A percentile compares a stretch with the other conserved stretches of the same genome.
Conservation (phyloP, 2,329 filamentous ascomycete genomes). For the Diatrype stigma region DNA sequence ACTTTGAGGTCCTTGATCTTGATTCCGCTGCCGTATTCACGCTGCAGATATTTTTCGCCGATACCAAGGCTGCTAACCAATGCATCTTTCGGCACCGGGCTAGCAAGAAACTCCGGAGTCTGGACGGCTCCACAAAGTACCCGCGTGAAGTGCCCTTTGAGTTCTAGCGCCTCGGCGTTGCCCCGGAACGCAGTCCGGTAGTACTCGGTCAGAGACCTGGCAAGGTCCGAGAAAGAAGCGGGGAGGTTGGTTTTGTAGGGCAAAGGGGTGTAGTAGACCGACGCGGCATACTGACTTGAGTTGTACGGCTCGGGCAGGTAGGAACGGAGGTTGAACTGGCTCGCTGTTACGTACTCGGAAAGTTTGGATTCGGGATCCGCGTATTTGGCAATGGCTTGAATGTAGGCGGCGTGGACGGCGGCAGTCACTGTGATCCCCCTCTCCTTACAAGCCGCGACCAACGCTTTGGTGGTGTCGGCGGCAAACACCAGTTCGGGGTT, state of each 20-base stretch:
- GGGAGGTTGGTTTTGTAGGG: conserved; percentile 12
- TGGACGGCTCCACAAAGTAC: conserved; percentile 13
- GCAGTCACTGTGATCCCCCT: too few species aligned
- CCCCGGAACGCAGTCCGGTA: too few species aligned
- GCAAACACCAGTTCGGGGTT: too few species aligned
- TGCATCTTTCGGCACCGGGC: conserved; percentile 17
- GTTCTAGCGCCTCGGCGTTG: too few species aligned
- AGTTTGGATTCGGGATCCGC: conserved; percentile 15
- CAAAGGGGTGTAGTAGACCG: conserved; percentile 13
- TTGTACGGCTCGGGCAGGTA: conserved; percentile 20
- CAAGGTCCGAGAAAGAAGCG: conserved; percentile 11
- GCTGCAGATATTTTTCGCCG: conserved; percentile 11
- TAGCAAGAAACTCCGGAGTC: conserved; percentile 17
- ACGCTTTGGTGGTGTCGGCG: too few species aligned
- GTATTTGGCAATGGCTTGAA: conserved; percentile 12
- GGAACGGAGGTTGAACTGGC: conserved; percentile 22
- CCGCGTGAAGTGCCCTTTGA: too few species aligned
- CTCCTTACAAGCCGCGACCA: too few species aligned
- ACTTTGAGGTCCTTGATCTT: conserved; percentile 17
- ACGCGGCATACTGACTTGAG: conserved; percentile 13
- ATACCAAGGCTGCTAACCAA: conserved; percentile 23
- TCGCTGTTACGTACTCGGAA: conserved; percentile 20
- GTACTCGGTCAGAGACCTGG: conserved; percentile 11
- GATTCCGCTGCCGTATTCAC: conserved; percentile 14
- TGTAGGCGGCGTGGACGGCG: too few species aligned